Evolutionary conservation across 2,329 filamentous ascomycete species (phyloP), one percentile per base, ranked within the genome.

Genomic region (Cladobotryum protrusum): DNA sequence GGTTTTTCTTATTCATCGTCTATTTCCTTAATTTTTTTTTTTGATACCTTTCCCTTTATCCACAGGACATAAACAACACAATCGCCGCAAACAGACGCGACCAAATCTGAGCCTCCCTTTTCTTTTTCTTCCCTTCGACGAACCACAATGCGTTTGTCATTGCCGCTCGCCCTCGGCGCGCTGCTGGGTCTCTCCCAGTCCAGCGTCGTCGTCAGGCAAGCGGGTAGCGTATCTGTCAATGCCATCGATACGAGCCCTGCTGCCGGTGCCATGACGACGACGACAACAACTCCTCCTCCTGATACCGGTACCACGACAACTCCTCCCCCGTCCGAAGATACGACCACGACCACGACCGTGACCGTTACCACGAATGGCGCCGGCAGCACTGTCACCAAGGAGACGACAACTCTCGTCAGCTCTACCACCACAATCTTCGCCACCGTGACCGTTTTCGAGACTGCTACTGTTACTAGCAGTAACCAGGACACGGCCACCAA

Each of bases 401-500:
- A 18, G 14, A 19, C 52, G 12, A 57, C 57, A 15, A 65, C 63
- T 3, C 6, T 61, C 43, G 59, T 56, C 34, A 62, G 61, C 4
- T 50, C 44, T 8, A 65, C 57, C 53, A 53, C 53, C 11, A 58
- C 60, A 14, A 65, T 67, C 15, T 43, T 66, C 45, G 56, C 68
- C 18, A 69, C 67, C 35, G 59, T 55, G 15, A 71, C 68, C 48
- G 61, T 70, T 48, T 43, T 66, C 45, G 56, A 67, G 17, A 69
- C 67, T 34, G 59, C 55, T 17, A 71, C 68, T 47, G 61, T 70
- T 48, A 72, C 69, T 45, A 63, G 57, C 50, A 61, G 55, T 48
- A 61, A 66, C 45, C 60, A 59, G 33, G 59, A 64, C 5, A 68
- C 65, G 12, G 67, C 69, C 34, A 72, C 69, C 8, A 60, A 50